These are phyloP conservation scores for Diphasiastrum complanatum DNA, from an alignment of 83 land plant species.

Conservation along the genomic window DNA sequence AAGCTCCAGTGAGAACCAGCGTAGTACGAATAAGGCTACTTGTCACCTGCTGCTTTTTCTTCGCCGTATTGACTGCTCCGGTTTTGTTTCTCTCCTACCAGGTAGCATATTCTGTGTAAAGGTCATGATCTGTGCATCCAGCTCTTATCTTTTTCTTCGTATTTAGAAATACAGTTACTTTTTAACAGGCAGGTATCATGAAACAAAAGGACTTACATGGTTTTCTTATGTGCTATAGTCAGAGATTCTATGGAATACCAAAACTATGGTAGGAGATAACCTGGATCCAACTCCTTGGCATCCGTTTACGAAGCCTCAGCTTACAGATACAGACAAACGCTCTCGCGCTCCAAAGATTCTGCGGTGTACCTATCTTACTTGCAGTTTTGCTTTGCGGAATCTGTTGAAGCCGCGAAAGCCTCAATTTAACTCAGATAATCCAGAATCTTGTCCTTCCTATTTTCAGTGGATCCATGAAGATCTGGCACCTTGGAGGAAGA, in stretches of 20 bases:
- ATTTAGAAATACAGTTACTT: no score
- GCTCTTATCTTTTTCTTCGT: no score
- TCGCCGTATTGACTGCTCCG: no score
- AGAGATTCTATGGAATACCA: constrained; percentile 25
- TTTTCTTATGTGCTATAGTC: no score
- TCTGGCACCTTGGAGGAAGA: constrained; percentile 28
- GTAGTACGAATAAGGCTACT: no score
- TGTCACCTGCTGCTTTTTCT: no score
- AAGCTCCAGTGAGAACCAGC: no score
- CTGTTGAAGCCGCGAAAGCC: background rate
- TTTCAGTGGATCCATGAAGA: constrained; percentile 34
- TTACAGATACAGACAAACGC: constrained; percentile 1
- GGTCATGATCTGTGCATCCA: no score
- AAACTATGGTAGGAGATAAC: constrained; percentile 62
- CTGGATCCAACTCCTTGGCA: constrained; percentile 76
- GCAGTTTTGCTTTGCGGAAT: background rate
- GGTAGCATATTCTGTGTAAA: no score
- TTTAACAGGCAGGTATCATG: no score
- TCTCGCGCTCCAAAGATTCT: constrained; percentile 18
- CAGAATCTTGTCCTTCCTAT: constrained; percentile 27
- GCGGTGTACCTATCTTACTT: constrained; percentile 14
- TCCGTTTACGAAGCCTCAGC: constrained; percentile 22
- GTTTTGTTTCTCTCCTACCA: no score
- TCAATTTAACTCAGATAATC: background rate
- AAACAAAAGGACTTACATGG: no score